Conservation (phyloP, 2,329 filamentous ascomycete species). For the Claviceps capensis region DNA sequence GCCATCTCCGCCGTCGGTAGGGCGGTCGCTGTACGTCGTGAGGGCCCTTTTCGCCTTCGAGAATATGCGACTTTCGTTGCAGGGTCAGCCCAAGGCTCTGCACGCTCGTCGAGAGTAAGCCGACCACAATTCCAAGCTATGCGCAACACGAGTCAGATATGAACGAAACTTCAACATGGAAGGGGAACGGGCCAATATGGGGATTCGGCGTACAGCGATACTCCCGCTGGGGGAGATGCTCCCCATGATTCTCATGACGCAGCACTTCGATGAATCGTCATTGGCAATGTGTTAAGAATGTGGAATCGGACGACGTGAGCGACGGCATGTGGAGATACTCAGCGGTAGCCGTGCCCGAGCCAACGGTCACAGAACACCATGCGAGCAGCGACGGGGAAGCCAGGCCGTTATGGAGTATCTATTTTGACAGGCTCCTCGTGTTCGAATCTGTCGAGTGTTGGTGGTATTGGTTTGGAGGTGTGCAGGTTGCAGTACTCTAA, state of each 20-base stretch:
- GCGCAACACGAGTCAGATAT: no score
- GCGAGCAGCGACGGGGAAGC: background rate
- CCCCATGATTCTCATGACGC: slow-evolving; percentile 57
- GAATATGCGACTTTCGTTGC: slow-evolving; percentile 93
- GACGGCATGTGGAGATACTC: slow-evolving; percentile 3
- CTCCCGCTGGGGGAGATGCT: slow-evolving; percentile 66
- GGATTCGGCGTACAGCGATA: slow-evolving; percentile 47
- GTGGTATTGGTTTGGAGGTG: background rate
- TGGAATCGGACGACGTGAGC: background rate
- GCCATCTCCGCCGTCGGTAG: slow-evolving; percentile 85
- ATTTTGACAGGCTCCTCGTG: background rate
- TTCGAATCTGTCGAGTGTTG: background rate
- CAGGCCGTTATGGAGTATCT: background rate
- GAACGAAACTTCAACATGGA: no score
- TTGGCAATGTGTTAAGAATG: slow-evolving; percentile 20
- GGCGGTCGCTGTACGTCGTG: slow-evolving; percentile 72
- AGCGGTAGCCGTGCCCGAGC: background rate
- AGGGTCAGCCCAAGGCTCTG: slow-evolving; percentile 91
- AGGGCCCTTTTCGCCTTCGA: slow-evolving; percentile 84
- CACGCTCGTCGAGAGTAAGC: slow-evolving; percentile 82
- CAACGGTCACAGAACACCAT: background rate
- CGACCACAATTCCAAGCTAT: slow-evolving; percentile 84
- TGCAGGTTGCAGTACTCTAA: no score
- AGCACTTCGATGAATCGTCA: slow-evolving; percentile 28
- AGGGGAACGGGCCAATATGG: background rate